Base-by-base conservation (phyloP, 345 rosid genomes). In the Salix purpurea region DNA sequence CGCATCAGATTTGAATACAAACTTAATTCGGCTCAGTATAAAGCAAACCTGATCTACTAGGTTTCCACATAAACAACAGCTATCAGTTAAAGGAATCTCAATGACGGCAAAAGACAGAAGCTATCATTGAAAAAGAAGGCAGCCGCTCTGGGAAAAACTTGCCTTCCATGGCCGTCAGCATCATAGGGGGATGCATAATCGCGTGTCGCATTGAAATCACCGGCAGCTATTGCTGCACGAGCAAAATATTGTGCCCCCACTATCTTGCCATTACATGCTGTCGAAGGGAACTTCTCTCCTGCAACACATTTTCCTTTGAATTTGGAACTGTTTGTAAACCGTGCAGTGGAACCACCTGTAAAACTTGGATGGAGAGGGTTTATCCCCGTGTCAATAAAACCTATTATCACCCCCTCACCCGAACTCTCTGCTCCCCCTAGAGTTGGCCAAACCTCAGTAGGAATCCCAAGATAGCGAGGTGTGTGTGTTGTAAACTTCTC, bases 101-200 rank as follows among this genome's bases (percentile, higher is more conserved):
- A 39, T 61, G n/a, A 60, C 40, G 5, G 21, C 14, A 36, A 37
- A 58, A 72, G 10, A 54, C 13, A 60, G 67, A 66, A 34, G 37
- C 18, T 23, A 10, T 16, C 48, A n/a, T 11, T 16, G 14, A 28
- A 30, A 34, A 21, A 37, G 48, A 19, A 18, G 7, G 36, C 48
- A 75, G 32, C 30, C 16, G 42, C 16, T 48, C 23, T 15, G 18
- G 73, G 73, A 9, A 64, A 18, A 72, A 79, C 84, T 82, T 78
- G 81, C 90, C 90, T 87, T 81, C 90, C 90, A 67, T 87, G 90
- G n/a, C 90, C 88, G 78, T 83, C 88, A 69, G 87, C 85, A 65
- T 87, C 90, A 65, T 79, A 85, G 19, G 90, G 88, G 42, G 90
- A 87, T 24, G 82, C 82, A 75, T 74, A 75, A 56, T 85, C 90